These are phyloP conservation scores for Millerago galiae DNA, from an alignment of 805 yeast species.

Conservation along the genomic window DNA sequence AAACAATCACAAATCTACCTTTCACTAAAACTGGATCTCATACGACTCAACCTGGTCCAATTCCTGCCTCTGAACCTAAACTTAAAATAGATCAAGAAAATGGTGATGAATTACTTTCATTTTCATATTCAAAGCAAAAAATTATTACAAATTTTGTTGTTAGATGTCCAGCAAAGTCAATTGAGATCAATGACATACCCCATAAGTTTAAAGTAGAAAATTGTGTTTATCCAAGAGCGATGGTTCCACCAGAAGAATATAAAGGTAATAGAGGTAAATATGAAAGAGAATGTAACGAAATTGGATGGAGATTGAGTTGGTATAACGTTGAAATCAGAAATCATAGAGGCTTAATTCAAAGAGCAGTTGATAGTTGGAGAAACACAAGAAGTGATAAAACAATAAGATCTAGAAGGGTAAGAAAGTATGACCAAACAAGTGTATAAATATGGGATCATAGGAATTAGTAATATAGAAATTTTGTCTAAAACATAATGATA, in stretches of 20 bases:
- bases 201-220: conserved; percentile 31
- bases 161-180: conserved; percentile 16
- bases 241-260: conserved; percentile 34
- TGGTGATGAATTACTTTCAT: conserved; percentile 26
- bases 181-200: conserved; percentile 17
- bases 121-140: conserved; percentile 27
- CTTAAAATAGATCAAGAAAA: conserved; percentile 18
- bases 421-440: conserved; percentile 14
- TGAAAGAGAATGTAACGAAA: conserved; percentile 40
- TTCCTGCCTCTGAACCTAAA: conserved; percentile 26
- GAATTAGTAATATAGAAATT: no score
- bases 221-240: conserved; percentile 45
- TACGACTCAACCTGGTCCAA: conserved; percentile 30
- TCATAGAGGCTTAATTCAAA: conserved; percentile 41
- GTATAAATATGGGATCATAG: no score
- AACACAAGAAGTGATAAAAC: conserved; percentile 37
- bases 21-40: conserved; percentile 5
- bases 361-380: conserved; percentile 49
- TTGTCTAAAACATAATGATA: no score
- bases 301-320: conserved; percentile 43
- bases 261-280: conserved; percentile 39
- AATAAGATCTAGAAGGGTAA: conserved; percentile 35
- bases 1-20: background rate
- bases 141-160: conserved; percentile 22
- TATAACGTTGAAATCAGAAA: conserved; percentile 36